Evolutionary conservation across 805 yeast species (phyloP), one percentile per base, ranked within the genome.

Genomic region (Candida nonsorbophila): DNA sequence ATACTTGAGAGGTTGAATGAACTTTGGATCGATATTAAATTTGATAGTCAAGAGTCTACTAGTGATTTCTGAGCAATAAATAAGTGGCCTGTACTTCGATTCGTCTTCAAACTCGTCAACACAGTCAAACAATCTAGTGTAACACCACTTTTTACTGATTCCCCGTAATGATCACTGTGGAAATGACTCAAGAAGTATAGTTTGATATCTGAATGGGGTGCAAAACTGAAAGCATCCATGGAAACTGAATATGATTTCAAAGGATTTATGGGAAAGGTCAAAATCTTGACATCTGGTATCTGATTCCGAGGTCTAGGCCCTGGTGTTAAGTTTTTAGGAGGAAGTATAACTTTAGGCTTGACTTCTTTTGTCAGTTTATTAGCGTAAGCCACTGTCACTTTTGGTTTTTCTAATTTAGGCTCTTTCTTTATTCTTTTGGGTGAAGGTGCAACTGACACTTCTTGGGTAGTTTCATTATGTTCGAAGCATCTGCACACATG

Each of bases 81-180:
- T 75, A 5, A 62, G 60, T 0, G 86, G 88, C 30, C 72, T 69
- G 27, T 49, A 55, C 16, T 41, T 47, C 10, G 38, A 27, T 3
- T 43, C 39, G 28, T 47, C 40, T 12, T 42, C 47, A 28, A 44
- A 50, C 32, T 55, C 53, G 21, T 38, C 40, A 11, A 44, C 52
- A 4, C 44, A 42, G 21, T 45, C 53, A 27, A 63, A 53, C 2
- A 62, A 55, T 15, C 67, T 38, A 33, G 62, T 67, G 22, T 53
- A 48, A 25, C 68, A 55, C 97, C 97, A 92, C 14, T 68, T 63
- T 44, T 82, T 83, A 3, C 78, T 58, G 10, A 92, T 55, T 0
- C 98, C 97, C 85, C 86, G 48, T 92, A 92, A 51, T 92, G 98
- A 51, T 92, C 98, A 0, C 95, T 65, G 53, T 92, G 98, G 59